Evolutionary conservation across 441 rosid species (phyloP).

Genomic region (Adansonia madagascariensis): DNA sequence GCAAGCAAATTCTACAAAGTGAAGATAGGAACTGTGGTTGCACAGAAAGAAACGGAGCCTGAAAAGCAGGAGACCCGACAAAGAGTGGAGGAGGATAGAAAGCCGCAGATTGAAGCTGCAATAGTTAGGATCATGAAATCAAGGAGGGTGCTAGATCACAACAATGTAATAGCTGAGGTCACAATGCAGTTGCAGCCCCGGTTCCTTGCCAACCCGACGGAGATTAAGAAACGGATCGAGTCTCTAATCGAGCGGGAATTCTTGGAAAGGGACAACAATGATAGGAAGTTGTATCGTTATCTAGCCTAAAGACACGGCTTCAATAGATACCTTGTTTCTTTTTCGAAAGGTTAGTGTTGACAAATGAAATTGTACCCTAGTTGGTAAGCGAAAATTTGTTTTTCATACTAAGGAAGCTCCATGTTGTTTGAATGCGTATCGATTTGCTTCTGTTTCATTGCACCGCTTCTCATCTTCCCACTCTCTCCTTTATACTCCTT

Average conservation of each 20-base stretch:
- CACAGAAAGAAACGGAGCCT: constrained; percentile 93
- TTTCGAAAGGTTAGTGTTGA: constrained; percentile 37
- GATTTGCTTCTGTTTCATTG: background rate
- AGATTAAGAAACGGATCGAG: constrained; percentile 93
- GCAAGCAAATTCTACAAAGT: constrained; percentile 90
- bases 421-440: constrained; percentile 30
- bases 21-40: constrained; percentile 95
- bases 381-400: constrained; percentile 44
- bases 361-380: constrained; percentile 40
- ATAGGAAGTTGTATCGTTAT: constrained; percentile 87
- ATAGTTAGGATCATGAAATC: constrained; percentile 97
- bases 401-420: constrained; percentile 36
- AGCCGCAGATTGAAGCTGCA: constrained; percentile 98
- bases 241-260: constrained; percentile 93
- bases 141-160: constrained; percentile 86
- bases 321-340: constrained; percentile 32
- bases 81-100: constrained; percentile 97
- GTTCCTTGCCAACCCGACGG: constrained; percentile 89
- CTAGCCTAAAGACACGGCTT: constrained; percentile 63
- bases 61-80: constrained; percentile 97
- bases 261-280: constrained; percentile 88
- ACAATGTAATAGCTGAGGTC: constrained; percentile 85
- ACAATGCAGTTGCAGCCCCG: constrained; percentile 93
- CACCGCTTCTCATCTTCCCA: background rate
- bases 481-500: background rate